phyloP scores from a whole-genome alignment of 73 alveolate species.

The Paramecium bursaria region DNA sequence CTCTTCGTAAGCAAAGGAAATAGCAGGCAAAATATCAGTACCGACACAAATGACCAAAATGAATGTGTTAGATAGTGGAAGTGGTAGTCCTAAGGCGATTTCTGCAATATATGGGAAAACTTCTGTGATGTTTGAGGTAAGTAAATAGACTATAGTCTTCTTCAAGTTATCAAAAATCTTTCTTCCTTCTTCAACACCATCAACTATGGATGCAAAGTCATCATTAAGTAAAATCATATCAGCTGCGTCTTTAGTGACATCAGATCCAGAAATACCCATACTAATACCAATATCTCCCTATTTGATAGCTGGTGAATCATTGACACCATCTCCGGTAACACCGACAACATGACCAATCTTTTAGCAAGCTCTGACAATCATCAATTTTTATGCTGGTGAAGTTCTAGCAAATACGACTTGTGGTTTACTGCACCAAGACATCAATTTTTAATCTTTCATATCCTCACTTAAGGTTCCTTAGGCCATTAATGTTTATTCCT shows the following conservation, averaged over 20 bases:
- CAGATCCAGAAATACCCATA: constrained; percentile 97
- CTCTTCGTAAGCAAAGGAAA: constrained; percentile 92
- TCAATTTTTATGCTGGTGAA: constrained; percentile 90
- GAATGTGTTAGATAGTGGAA: constrained; percentile 86
- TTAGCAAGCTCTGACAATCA: constrained; percentile 94
- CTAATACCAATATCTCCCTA: constrained; percentile 94
- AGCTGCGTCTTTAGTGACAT: constrained; percentile 99
- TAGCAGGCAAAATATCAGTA: constrained; percentile 94
- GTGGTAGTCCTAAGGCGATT: constrained; percentile 85
- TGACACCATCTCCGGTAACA: constrained; percentile 95
- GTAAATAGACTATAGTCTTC: constrained; percentile 83
- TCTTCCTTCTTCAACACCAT: constrained; percentile 98
- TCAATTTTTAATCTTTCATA: constrained; percentile 81
- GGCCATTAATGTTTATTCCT: constrained; percentile 59
- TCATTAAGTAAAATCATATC: constrained; percentile 97
- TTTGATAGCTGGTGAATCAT: constrained; percentile 96
- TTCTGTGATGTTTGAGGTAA: constrained; percentile 91
- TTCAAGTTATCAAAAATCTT: constrained; percentile 92
- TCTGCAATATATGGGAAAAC: constrained; percentile 86
- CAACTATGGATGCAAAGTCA: constrained; percentile 96
- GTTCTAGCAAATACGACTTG: constrained; percentile 93
- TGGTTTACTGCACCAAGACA: constrained; percentile 88
- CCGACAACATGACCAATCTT: constrained; percentile 90
- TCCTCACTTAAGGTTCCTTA: constrained; percentile 53
- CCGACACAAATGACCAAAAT: constrained; percentile 88